Evolutionary conservation across 2,329 filamentous ascomycete species (phyloP), one percentile per base, ranked within the genome.

Genomic region (Oidium heveae): DNA sequence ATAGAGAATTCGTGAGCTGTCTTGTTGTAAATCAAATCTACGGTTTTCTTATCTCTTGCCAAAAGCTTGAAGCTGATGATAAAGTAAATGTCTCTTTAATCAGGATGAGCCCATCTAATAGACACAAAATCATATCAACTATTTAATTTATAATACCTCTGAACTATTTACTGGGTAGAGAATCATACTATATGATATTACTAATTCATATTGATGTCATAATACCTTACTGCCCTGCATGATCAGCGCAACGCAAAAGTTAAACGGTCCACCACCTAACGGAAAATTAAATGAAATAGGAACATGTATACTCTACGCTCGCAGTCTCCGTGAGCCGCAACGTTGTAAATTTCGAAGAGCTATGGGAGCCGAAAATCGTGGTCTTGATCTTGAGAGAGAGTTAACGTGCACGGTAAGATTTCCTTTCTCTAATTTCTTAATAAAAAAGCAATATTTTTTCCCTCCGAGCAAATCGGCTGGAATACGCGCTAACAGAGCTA

Each of bases 401-500:
- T 72, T 96, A 70, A 88, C 83, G 54, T 96, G 89, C 72, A 94
- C 89, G 66, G 88, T 94, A 75, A 70, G 84, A 77, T 44, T 54
- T 57, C 20, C 33, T 41, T 43, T 53, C 47, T 49, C 34, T 49
- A 20, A 16, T 33, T 37, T 51, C 22, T 15, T 13, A 18, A 22
- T 28, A 28, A 28, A 28, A 28, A 28, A 28, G 24, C 24, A 28
- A 28, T 28, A 28, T 28, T 28, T 28, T n/a, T n/a, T n/a, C n/a
- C 24, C 24, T 28, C 24, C 24, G 24, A 28, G 24, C 6, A 28
- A 28, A 28, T 3, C 24, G 3, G 24, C 6, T 28, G 6, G 24
- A 28, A 28, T 28, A 28, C 24, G 24, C 24, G 24, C 24, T 28
- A 28, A 28, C 24, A 3, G 24, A 28, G 24, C 24, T 61, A 95